phyloP scores from a whole-genome alignment of 441 rosid genomes.

The Flueggea neowawraea region DNA sequence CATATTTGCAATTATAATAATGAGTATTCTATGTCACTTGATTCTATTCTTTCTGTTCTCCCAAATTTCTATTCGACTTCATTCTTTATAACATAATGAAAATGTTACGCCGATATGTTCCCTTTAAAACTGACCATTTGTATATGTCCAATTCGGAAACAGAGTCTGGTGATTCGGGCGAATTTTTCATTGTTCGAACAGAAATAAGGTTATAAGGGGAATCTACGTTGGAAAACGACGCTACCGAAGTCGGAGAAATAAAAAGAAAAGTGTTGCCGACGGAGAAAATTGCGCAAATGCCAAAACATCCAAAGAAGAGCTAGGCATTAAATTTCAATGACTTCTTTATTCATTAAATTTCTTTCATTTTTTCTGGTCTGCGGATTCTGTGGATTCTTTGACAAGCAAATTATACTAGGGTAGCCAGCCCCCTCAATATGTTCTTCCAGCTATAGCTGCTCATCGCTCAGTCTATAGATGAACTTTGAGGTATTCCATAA shows the following conservation, averaged over 20 bases:
- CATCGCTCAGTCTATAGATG: no score
- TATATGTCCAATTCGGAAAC: constrained; percentile 18
- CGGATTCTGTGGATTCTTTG: no score
- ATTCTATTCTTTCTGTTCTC: neutral
- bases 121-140: constrained; percentile 3
- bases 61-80: no score
- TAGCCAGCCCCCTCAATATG: no score
- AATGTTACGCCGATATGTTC: constrained; percentile 10
- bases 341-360: no score
- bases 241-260: neutral
- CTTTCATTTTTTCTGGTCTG: no score
- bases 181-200: neutral
- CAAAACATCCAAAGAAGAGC: neutral
- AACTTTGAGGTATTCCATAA: no score
- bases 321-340: neutral
- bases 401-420: no score
- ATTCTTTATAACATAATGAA: neutral
- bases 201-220: neutral
- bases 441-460: no score
- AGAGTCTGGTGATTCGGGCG: constrained; percentile 7
- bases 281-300: no score
- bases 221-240: constrained; percentile 2
- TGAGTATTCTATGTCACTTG: no score
- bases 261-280: neutral
- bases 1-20: no score